Percentiles rank a stretch among this genome's conserved stretches.
Evolutionary conservation across 306 rosid genomes (phyloP).

Genomic region (Hippophae rhamnoides): DNA sequence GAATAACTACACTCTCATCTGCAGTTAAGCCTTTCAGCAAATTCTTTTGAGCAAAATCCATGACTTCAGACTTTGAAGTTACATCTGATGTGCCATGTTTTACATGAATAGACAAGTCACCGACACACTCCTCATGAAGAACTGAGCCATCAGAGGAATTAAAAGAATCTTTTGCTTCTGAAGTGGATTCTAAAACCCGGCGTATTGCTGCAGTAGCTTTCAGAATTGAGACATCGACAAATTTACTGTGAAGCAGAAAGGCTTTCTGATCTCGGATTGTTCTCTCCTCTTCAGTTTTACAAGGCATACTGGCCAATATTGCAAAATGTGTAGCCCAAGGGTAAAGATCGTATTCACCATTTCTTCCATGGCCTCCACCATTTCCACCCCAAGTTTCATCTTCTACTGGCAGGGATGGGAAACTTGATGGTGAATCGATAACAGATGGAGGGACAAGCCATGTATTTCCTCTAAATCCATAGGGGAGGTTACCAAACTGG

Average conservation of each 20-base stretch:
- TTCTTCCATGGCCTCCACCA: conserved; percentile 79
- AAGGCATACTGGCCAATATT: conserved; percentile 63
- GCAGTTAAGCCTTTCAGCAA: conserved; percentile 87
- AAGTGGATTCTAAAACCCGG: conserved; percentile 31
- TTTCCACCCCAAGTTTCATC: conserved; percentile 93
- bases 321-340: conserved; percentile 80
- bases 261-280: conserved; percentile 83
- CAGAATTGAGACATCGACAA: conserved; percentile 65
- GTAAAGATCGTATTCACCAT: conserved; percentile 44
- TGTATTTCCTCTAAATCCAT: conserved; percentile 84
- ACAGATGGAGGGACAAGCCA: conserved; percentile 92
- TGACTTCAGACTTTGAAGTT: conserved; percentile 21
- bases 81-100: conserved; percentile 32
- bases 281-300: conserved; percentile 95
- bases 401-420: conserved; percentile 62
- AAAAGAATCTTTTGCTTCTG: conserved; percentile 12
- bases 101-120: conserved; percentile 60
- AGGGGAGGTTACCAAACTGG: conserved; percentile 96
- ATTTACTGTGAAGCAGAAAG: conserved; percentile 72
- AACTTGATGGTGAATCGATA: conserved; percentile 52
- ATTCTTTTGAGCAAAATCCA: conserved; percentile 45
- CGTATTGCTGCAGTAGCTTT: conserved; percentile 68
- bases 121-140: conserved; percentile 37
- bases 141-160: conserved; percentile 30
- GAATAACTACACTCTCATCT: conserved; percentile 78